Conservation (phyloP, 2,329 filamentous ascomycete species). For the Pseudogymnoascus sp. region DNA sequence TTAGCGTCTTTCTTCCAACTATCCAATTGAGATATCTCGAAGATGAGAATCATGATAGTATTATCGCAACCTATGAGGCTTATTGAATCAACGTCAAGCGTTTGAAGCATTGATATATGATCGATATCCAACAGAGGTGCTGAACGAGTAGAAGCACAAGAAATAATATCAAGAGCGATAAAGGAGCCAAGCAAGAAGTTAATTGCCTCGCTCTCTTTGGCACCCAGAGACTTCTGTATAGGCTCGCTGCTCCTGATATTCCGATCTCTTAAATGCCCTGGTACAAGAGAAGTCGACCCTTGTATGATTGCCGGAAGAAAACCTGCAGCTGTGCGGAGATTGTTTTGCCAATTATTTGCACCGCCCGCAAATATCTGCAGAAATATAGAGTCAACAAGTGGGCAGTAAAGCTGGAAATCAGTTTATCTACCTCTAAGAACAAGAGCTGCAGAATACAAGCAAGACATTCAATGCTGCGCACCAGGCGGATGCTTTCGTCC, state of each 20-base stretch:
- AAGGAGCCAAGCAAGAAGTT: no score
- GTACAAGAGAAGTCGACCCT: neutral
- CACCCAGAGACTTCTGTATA: neutral
- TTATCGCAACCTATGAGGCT: no score
- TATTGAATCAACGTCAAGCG: no score
- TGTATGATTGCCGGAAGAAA: neutral
- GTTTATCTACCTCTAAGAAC: constrained; percentile 8
- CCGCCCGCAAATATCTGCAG: neutral
- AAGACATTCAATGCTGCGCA: constrained; percentile 4
- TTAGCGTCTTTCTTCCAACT: no score
- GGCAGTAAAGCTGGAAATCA: neutral
- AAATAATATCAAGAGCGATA: no score
- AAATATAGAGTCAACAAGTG: neutral
- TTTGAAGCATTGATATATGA: no score
- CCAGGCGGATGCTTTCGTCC: neutral
- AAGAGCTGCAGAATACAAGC: constrained; percentile 10
- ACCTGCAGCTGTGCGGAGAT: neutral
- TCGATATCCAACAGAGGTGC: no score
- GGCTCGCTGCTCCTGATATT: neutral
- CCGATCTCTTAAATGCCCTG: neutral
- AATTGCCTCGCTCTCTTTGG: no score
- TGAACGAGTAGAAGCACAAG: no score
- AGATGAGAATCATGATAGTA: no score
- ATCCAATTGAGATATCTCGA: no score
- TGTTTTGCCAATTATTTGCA: neutral